phyloP scores from a whole-genome alignment of 768 basidiomycete genomes.

The Solioccasus polychromus region DNA sequence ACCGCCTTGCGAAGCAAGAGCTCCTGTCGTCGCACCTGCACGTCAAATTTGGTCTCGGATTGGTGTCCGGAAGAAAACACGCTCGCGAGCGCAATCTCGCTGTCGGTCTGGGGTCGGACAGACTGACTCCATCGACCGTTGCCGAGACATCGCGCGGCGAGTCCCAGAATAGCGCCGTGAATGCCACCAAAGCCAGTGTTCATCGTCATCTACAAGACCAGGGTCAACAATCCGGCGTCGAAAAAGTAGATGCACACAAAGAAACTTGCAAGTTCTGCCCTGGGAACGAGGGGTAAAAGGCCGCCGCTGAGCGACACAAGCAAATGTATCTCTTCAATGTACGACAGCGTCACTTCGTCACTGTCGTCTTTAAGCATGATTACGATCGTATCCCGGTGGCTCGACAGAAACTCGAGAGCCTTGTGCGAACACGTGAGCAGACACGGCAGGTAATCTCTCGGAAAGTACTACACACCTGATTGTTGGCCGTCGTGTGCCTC shows the following conservation, averaged over 20 bases:
- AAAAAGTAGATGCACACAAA: neutral
- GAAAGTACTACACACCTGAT: slow-evolving; percentile 49
- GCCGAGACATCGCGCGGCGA: slow-evolving; percentile 71
- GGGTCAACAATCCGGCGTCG: neutral
- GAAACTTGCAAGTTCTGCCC: slow-evolving; percentile 69
- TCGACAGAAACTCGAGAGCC: slow-evolving; percentile 71
- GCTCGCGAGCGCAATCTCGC: slow-evolving; percentile 56
- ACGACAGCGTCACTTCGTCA: slow-evolving; percentile 56
- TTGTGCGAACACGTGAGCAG: neutral
- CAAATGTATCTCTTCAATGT: slow-evolving; percentile 78
- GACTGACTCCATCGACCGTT: slow-evolving; percentile 53
- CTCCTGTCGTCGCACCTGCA: slow-evolving; percentile 53
- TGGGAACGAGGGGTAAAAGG: slow-evolving; percentile 69
- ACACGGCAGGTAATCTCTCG: neutral
- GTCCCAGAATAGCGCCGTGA: slow-evolving; percentile 71
- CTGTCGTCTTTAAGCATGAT: slow-evolving; percentile 78
- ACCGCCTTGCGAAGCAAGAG: slow-evolving; percentile 58
- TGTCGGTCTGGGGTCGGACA: slow-evolving; percentile 63
- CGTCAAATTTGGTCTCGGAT: slow-evolving; percentile 56
- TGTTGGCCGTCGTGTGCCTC: slow-evolving; percentile 61
- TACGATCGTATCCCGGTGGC: slow-evolving; percentile 80
- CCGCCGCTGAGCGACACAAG: slow-evolving; percentile 68
- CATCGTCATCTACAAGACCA: slow-evolving; percentile 44
- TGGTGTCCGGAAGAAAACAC: slow-evolving; percentile 54
- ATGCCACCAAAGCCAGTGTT: slow-evolving; percentile 83